A percentile compares a stretch with the other conserved stretches of the same genome.
Evolutionary conservation across 495 filamentous ascomycete genomes (phyloP).

Genomic region (Beverwykella pulmonaria): DNA sequence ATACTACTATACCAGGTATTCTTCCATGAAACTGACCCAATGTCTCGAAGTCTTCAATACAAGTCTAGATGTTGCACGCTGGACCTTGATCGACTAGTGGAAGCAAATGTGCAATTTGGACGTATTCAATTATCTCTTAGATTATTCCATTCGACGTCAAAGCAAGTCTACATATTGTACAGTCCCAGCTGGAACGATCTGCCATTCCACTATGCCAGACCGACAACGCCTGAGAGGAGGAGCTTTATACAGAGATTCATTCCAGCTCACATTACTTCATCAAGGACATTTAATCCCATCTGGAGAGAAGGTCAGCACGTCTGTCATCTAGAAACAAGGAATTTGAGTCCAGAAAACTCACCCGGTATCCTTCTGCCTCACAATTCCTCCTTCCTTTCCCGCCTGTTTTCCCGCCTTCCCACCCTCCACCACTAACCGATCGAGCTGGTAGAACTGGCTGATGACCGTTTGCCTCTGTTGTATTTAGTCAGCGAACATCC

Average conservation of each 20-base stretch:
- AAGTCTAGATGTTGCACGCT: no score
- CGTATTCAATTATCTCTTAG: no score
- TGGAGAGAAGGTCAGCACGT: background rate
- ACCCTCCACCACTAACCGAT: conserved; percentile 91
- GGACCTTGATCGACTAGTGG: no score
- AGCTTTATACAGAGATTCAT: background rate
- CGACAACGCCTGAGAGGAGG: background rate
- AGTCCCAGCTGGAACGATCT: background rate
- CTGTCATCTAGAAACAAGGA: background rate
- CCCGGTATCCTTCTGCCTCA: conserved; percentile 82
- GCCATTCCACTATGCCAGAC: background rate
- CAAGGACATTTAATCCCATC: conserved; percentile 27
- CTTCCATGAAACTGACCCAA: no score
- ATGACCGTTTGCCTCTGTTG: conserved; percentile 88
- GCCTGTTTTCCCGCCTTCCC: conserved; percentile 76
- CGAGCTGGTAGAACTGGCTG: conserved; percentile 91
- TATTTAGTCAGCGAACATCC: conserved; percentile 16
- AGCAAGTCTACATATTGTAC: conserved; percentile 15
- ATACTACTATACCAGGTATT: no score
- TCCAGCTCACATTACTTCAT: background rate
- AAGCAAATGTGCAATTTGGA: no score
- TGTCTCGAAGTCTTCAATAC: no score
- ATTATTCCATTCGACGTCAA: background rate
- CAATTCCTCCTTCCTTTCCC: conserved; percentile 67
- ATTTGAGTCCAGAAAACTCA: conserved; percentile 49